Base-by-base conservation (phyloP, 2,329 filamentous ascomycete genomes). In the Aspergillus proliferans region DNA sequence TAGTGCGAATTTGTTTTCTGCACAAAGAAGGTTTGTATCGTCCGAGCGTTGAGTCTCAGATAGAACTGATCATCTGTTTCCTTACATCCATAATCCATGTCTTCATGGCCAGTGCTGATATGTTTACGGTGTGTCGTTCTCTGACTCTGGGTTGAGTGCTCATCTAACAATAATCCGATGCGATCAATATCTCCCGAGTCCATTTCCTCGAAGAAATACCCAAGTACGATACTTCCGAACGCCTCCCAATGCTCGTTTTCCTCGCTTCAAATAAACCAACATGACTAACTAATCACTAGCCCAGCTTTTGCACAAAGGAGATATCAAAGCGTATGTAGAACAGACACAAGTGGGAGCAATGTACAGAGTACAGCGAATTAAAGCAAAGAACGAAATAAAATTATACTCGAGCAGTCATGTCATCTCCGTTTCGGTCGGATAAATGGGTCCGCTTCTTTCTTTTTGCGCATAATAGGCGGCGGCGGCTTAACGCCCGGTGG, bases 401-500 rank as follows among this genome's bases (percentile, higher is more conserved):
- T 33, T 43, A 48, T 40, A 41, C 30, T 22, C 12, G 7, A 30
- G 26, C n/a, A 7, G 8, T 2, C 15, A 42, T 42, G 56, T 54
- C 52, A 63, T 51, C 64, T 64, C 48, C 62, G 59, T 52, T 69
- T 72, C 14, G 70, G 70, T 34, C 69, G 62, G 50, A 72, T 72
- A 50, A 72, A 72, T 3, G 68, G 68, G 47, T 71, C 69, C 18
- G 51, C 61, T 19, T 66, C 62, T 52, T 71, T 71, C 57, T 68
- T 72, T 44, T 64, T 69, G 43, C 69, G 67, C 46, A 66, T 60
- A 18, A 59, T 61, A 19, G 63, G 60, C 21, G 64, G 68, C 30
- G 63, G 61, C 30, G 63, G 61, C 39, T 49, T 51, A 28, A 57
- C 56, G 46, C 54, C 56, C 10, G 53, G 54, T 39, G 53, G 51